Evolutionary conservation across 495 filamentous ascomycete genomes (phyloP).

Genomic region (Hypoxylon subgilvum): DNA sequence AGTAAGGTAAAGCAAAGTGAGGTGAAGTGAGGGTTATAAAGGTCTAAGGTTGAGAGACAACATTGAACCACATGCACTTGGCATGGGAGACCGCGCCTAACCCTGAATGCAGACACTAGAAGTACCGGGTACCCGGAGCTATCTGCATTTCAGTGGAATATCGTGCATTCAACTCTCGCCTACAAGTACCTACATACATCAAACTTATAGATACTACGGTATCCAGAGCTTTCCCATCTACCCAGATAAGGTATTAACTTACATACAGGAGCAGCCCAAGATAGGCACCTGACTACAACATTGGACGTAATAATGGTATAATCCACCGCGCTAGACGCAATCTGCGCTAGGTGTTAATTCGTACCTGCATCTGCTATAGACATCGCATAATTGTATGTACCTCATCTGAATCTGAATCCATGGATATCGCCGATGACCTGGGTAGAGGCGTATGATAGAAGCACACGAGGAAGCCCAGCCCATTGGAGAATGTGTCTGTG

Average conservation of each 20-base stretch:
- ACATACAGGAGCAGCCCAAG: conserved; percentile 11
- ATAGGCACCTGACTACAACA: conserved; percentile 33
- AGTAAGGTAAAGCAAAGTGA: background rate
- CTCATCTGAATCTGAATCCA: too few species aligned
- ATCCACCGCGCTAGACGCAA: conserved; percentile 22
- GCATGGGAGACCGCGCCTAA: conserved; percentile 21
- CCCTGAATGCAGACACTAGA: conserved; percentile 2
- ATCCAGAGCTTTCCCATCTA: background rate
- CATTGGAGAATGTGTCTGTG: too few species aligned
- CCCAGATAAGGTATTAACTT: conserved; percentile 10
- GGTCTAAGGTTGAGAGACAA: background rate
- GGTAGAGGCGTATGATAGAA: too few species aligned
- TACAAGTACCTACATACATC: conserved; percentile 13
- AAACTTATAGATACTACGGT: background rate
- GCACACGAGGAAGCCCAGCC: too few species aligned
- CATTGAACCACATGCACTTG: background rate
- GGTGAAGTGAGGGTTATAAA: conserved; percentile 3
- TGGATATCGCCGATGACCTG: too few species aligned
- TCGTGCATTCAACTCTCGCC: background rate
- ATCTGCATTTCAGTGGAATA: conserved; percentile 1
- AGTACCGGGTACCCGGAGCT: conserved; percentile 18
- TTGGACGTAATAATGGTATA: conserved; percentile 7
- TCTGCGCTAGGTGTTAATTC: conserved; percentile 30
- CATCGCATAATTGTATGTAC: background rate
- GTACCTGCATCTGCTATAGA: conserved; percentile 28